phyloP scores from a whole-genome alignment of 345 rosid species.

The Hevea brasiliensis region DNA sequence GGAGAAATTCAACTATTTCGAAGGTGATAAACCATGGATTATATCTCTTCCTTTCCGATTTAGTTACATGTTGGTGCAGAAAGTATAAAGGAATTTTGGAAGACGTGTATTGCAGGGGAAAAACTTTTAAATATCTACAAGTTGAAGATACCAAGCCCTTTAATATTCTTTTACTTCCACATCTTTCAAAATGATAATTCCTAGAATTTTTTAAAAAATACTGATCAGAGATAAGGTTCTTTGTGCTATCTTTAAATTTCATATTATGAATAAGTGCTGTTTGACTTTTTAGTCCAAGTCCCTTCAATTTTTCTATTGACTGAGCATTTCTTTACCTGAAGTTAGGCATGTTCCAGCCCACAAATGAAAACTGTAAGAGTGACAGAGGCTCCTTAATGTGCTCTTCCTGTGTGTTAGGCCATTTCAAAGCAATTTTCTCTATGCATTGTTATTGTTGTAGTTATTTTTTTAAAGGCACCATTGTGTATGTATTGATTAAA shows the following conservation, averaged over 20 bases:
- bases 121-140: neutral
- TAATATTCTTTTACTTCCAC: neutral
- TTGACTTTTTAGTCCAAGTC: neutral
- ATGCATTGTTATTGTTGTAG: neutral
- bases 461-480: neutral
- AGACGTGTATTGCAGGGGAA: neutral
- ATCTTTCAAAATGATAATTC: neutral
- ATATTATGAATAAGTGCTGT: neutral
- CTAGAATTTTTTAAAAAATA: neutral
- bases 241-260: conserved; percentile 1
- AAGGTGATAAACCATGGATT: neutral
- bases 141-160: neutral
- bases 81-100: neutral
- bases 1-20: no score
- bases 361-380: neutral
- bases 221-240: neutral
- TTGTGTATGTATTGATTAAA: neutral
- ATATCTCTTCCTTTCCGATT: neutral
- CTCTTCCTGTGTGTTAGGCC: neutral
- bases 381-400: neutral
- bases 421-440: neutral
- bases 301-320: neutral
- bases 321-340: neutral
- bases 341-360: neutral
- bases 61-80: neutral